Base-by-base conservation (phyloP, 129 eudicot species). In the Flaveria sonorensis region DNA sequence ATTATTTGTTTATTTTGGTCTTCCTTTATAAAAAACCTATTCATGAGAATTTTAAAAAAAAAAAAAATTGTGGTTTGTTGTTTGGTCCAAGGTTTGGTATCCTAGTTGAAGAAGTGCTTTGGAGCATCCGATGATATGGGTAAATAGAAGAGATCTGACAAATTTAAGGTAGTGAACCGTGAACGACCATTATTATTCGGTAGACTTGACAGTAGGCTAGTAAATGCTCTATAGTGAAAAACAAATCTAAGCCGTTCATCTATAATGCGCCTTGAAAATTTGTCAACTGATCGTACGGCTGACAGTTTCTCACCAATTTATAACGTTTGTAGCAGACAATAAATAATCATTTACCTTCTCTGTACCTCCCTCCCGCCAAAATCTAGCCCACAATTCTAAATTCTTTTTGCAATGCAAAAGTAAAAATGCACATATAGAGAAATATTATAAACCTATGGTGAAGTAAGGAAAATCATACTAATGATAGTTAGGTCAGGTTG, bases 141-240 rank as follows among this genome's bases (percentile, higher is more conserved):
- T 73, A 65, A 72, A 80, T 56, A 7, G 6, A 61, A 39, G 40
- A 40, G 18, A 73, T 80, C 84, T 80, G 84, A 80, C 79, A 56
- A 43, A 73, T 40, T 73, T 66, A 74, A 81, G 75, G 79, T 73
- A 80, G 75, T 43, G 76, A 77, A 69, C 67, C 60, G 28, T 46
- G 43, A 62, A 26, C 69, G 48, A 64, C 57, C 73, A 71, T 79
- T 71, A 71, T 72, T 71, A 63, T 79, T 14, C 10, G 53, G 75
- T 73, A 55, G 84, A 73, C 79, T 21, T 73, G 79, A 67, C 84
- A 73, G 79, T 73, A 73, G 79, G 75, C n/a, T 68, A 73, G 75
- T 80, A 73, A 80, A 73, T 80, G 84, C 55, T 39, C 50, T 4
- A 73, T 28, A 20, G 56, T 1, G 6, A 74, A n/a, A n/a, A 26